phyloP scores from a whole-genome alignment of 352 stramenopile species.

The Globisporangium takayamanum region DNA sequence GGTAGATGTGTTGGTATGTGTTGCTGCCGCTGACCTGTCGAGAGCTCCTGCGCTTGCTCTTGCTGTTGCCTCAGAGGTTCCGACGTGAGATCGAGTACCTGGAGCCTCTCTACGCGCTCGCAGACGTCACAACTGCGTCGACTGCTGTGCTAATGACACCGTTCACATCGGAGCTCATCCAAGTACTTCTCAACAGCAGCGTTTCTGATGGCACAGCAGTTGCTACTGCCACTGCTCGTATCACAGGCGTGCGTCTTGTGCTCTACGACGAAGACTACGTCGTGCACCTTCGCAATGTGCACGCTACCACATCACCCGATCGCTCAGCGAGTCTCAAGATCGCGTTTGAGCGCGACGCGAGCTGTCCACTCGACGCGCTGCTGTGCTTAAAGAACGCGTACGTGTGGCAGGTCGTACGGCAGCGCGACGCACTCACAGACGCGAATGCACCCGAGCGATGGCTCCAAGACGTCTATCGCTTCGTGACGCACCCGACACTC shows the following conservation, averaged over 20 bases:
- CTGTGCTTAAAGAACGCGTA: slow-evolving; percentile 24
- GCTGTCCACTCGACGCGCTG: slow-evolving; percentile 26
- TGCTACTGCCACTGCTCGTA: not conserved
- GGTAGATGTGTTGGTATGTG: not conserved
- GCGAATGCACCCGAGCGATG: slow-evolving; percentile 24
- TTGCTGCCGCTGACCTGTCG: not conserved
- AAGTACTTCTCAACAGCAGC: slow-evolving; percentile 5
- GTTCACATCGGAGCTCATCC: slow-evolving; percentile 19
- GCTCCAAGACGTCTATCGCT: slow-evolving; percentile 46
- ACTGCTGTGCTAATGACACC: slow-evolving; percentile 25
- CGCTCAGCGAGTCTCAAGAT: slow-evolving; percentile 10
- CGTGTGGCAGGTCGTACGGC: slow-evolving; percentile 27
- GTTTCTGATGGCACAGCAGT: not conserved
- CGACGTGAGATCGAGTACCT: slow-evolving; percentile 40
- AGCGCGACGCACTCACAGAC: slow-evolving; percentile 2
- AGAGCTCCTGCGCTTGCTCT: not conserved
- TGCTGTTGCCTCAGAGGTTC: slow-evolving; percentile 26
- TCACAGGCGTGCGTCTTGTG: slow-evolving; percentile 17
- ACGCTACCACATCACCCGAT: not conserved
- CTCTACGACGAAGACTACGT: slow-evolving; percentile 31
- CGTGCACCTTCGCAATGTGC: slow-evolving; percentile 24
- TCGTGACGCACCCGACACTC: slow-evolving; percentile 38
- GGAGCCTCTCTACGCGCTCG: slow-evolving; percentile 35
- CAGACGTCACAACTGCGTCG: slow-evolving; percentile 21
- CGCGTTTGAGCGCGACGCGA: slow-evolving; percentile 33